Percentiles rank a stretch among this genome's conserved stretches.
phyloP scores from a whole-genome alignment of 1,139 yeast species.

The Citeromyces hawaiiensis region DNA sequence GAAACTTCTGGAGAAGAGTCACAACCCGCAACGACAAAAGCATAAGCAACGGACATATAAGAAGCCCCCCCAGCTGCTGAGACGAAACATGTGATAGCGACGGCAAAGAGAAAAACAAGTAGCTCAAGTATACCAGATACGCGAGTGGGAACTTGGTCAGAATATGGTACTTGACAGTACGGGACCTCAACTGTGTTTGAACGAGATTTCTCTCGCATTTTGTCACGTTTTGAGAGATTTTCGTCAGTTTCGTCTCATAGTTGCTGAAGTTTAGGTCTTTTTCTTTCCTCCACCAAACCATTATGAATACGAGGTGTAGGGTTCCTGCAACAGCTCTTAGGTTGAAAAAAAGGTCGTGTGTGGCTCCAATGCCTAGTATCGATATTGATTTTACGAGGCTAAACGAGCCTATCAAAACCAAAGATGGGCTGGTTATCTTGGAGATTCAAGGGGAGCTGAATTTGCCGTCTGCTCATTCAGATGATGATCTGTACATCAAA shows the following conservation, averaged over 20 bases:
- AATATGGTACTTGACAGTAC: conserved; percentile 8
- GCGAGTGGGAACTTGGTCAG: conserved; percentile 15
- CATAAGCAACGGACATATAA: conserved; percentile 14
- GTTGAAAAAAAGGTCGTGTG: too few relatives aligned
- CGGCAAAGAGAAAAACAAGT: conserved; percentile 12
- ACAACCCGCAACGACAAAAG: conserved; percentile 15
- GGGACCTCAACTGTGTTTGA: conserved; percentile 12
- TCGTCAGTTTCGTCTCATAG: conserved; percentile 37
- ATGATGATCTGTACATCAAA: not conserved
- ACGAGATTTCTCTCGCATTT: conserved; percentile 21
- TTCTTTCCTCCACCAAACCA: conserved; percentile 13
- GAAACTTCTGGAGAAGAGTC: conserved; percentile 12
- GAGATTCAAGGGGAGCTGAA: conserved; percentile 67
- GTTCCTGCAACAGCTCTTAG: not conserved
- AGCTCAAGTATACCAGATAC: conserved; percentile 19
- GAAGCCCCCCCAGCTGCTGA: conserved; percentile 19
- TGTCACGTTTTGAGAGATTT: conserved; percentile 25
- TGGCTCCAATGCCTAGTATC: not conserved
- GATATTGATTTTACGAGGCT: not conserved
- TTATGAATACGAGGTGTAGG: conserved; percentile 4
- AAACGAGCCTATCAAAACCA: conserved; percentile 26
- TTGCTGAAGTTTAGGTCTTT: conserved; percentile 27
- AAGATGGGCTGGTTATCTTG: conserved; percentile 41
- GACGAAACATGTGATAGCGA: conserved; percentile 6
- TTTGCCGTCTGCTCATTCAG: conserved; percentile 22